Percentiles rank a stretch among this genome's conserved stretches.
Conservation (phyloP, 225 moss, liverwort and hornwort species). For the Polytrichum formosum region DNA sequence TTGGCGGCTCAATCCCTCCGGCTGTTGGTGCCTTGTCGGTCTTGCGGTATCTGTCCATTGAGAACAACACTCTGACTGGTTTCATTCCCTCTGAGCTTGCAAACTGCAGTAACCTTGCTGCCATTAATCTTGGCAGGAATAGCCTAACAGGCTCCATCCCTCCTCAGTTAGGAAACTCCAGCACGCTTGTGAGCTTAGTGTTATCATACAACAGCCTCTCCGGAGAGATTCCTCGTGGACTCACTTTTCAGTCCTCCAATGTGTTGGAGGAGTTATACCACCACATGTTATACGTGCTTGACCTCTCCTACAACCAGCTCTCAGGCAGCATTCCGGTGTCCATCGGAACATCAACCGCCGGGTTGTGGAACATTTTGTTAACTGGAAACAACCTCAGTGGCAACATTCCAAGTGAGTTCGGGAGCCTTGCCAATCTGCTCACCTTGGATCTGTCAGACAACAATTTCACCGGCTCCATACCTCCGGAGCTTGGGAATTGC, state of each 20-base stretch:
- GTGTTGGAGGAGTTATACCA: slow-evolving; percentile 26
- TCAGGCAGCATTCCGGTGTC: slow-evolving; percentile 34
- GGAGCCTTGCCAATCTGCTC: slow-evolving; percentile 39
- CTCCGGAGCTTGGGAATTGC: slow-evolving; percentile 47
- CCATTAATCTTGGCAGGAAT: slow-evolving; percentile 38
- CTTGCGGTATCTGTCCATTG: slow-evolving; percentile 35
- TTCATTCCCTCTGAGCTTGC: slow-evolving; percentile 33
- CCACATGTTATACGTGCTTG: slow-evolving; percentile 35
- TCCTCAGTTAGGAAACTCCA: slow-evolving; percentile 51
- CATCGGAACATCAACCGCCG: slow-evolving; percentile 23
- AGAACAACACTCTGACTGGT: slow-evolving; percentile 30
- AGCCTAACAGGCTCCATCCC: slow-evolving; percentile 39
- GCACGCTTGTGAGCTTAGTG: slow-evolving; percentile 35
- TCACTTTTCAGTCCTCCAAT: slow-evolving; percentile 14
- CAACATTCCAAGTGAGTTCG: slow-evolving; percentile 41
- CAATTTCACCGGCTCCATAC: slow-evolving; percentile 59
- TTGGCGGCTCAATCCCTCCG: slow-evolving; percentile 34
- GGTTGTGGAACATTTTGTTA: slow-evolving; percentile 28
- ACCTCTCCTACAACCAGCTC: slow-evolving; percentile 42
- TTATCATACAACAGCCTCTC: slow-evolving; percentile 30
- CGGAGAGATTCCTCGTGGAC: slow-evolving; percentile 26
- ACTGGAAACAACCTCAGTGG: slow-evolving; percentile 68
- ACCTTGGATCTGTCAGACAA: slow-evolving; percentile 66
- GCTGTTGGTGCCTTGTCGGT: slow-evolving; percentile 35
- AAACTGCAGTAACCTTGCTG: slow-evolving; percentile 38